Conservation (phyloP, 768 basidiomycete genomes). For the Pleurotus tuber-regium region DNA sequence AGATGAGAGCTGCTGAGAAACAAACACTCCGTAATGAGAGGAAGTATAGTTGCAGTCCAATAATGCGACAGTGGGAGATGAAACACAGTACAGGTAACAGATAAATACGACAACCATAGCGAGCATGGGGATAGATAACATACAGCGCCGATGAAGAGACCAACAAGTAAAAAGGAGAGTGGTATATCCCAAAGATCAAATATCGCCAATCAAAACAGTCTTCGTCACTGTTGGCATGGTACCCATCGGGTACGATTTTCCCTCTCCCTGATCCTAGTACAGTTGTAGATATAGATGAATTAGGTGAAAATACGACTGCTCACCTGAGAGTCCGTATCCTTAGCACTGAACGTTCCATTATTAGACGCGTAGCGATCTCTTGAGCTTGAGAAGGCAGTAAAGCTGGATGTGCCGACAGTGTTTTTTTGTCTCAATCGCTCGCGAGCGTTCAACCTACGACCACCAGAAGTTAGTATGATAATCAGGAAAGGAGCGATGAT, state of each 20-base stretch:
- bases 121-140: too few relatives aligned
- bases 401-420: slow-evolving; percentile 9
- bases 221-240: slow-evolving; percentile 7
- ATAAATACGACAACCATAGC: too few relatives aligned
- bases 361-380: background rate
- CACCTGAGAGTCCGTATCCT: slow-evolving; percentile 3
- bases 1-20: too few relatives aligned
- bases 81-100: too few relatives aligned
- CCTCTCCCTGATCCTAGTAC: background rate
- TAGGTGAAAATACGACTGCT: background rate
- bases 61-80: too few relatives aligned
- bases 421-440: slow-evolving; percentile 16
- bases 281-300: background rate
- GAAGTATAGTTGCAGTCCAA: too few relatives aligned
- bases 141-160: too few relatives aligned
- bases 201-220: background rate
- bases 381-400: background rate
- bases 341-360: slow-evolving; percentile 9
- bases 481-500: background rate
- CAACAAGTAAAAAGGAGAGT: too few relatives aligned
- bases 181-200: background rate
- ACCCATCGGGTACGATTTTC: background rate
- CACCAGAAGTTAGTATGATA: background rate
- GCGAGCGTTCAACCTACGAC: slow-evolving; percentile 24
- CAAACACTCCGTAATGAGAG: too few relatives aligned